Evolutionary conservation across 805 yeast genomes (phyloP).

Genomic region (Hyphopichia homilentoma): DNA sequence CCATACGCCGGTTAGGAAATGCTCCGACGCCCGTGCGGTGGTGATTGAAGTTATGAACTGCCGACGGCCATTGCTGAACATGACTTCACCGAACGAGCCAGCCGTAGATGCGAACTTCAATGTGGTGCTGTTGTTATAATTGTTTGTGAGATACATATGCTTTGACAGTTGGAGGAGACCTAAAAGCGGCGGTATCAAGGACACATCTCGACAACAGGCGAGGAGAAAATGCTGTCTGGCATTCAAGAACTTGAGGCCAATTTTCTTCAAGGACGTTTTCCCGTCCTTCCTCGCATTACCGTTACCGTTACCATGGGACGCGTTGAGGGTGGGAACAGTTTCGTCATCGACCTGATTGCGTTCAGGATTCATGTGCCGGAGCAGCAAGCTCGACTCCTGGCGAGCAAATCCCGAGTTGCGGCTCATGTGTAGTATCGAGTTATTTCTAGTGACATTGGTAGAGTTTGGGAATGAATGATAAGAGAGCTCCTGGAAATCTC

Average conservation of each 20-base stretch:
- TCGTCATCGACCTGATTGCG: not conserved
- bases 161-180: slow-evolving; percentile 49
- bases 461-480: not conserved
- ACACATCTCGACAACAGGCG: slow-evolving; percentile 75
- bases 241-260: slow-evolving; percentile 68
- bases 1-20: slow-evolving; percentile 85
- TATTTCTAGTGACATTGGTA: not conserved
- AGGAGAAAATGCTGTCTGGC: slow-evolving; percentile 73
- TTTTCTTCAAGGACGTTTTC: slow-evolving; percentile 39
- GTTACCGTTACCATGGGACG: slow-evolving; percentile 1
- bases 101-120: too few relatives aligned
- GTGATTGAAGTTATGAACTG: slow-evolving; percentile 31
- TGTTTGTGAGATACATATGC: slow-evolving; percentile 19
- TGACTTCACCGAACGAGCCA: not conserved
- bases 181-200: slow-evolving; percentile 62
- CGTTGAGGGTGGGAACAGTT: not conserved
- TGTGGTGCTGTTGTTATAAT: not conserved
- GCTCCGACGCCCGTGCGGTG: slow-evolving; percentile 70
- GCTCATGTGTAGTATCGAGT: too few relatives aligned
- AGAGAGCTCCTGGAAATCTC: not conserved
- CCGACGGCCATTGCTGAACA: not conserved
- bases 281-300: slow-evolving; percentile 6
- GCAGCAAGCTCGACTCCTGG: not conserved
- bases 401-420: too few relatives aligned
- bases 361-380: not conserved